Evolutionary conservation across 352 stramenopile species (phyloP).

Genomic region (Phytophthora foliorum): DNA sequence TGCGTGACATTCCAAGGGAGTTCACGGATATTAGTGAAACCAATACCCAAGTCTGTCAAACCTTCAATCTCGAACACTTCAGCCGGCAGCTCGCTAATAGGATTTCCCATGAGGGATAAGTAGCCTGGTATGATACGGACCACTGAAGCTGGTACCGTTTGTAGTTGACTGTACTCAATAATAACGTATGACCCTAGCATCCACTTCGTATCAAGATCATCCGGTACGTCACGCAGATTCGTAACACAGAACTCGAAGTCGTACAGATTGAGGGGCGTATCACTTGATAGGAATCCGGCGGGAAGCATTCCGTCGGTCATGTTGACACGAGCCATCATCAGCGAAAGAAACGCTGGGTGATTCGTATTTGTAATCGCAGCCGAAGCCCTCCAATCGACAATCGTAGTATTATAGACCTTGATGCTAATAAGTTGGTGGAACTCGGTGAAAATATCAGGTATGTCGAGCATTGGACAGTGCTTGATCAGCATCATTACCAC

Average conservation of each 20-base stretch:
- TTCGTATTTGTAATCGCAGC: conserved; percentile 33
- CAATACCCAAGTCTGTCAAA: conserved; percentile 12
- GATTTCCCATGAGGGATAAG: conserved; percentile 16
- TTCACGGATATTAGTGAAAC: conserved; percentile 9
- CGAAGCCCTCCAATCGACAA: conserved; percentile 33
- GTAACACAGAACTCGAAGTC: conserved; percentile 50
- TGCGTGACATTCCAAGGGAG: conserved; percentile 19
- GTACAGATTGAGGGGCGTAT: conserved; percentile 35
- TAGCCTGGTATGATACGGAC: conserved; percentile 10
- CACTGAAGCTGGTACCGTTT: conserved; percentile 7
- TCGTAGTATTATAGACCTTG: conserved; percentile 52
- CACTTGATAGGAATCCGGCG: conserved; percentile 32
- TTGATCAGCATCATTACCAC: conserved; percentile 38
- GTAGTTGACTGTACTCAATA: conserved; percentile 36
- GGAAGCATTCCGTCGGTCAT: conserved; percentile 44
- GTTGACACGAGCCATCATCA: conserved; percentile 48
- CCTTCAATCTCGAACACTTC: conserved; percentile 30
- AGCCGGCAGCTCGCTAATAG: conserved; percentile 14
- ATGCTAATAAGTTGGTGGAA: conserved; percentile 41
- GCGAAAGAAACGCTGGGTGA: conserved; percentile 37
- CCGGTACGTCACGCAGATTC: conserved; percentile 40
- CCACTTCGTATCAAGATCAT: conserved; percentile 46
- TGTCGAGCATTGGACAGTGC: conserved; percentile 39
- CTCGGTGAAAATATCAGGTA: conserved; percentile 27
- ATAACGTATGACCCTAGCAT: conserved; percentile 12